Evolutionary conservation across 306 rosid species (phyloP).

Genomic region (Begonia loranthoides): DNA sequence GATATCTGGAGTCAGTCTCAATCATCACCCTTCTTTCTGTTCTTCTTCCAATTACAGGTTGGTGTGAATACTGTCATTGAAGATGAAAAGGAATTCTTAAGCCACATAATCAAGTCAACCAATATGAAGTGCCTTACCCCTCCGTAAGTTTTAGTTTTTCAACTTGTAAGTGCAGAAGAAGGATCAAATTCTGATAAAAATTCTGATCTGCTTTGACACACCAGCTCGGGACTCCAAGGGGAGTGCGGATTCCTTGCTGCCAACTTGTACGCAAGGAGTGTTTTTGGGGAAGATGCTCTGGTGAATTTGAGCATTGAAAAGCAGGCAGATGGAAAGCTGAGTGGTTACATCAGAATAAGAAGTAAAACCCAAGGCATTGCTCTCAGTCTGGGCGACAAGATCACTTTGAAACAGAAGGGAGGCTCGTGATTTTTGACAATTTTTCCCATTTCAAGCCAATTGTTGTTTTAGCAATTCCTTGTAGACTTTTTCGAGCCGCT

Average conservation of each 20-base stretch:
- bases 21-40: no score
- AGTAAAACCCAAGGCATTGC: conserved; percentile 99
- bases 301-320: conserved; percentile 93
- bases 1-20: no score
- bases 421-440: conserved; percentile 19
- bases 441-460: neutral
- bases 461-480: neutral
- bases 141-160: conserved; percentile 39
- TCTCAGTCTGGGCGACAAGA: conserved; percentile 95
- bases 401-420: conserved; percentile 97
- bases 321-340: conserved; percentile 72
- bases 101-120: conserved; percentile 73
- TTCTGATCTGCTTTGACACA: neutral
- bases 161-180: no score
- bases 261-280: conserved; percentile 90
- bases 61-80: conserved; percentile 74
- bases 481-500: neutral
- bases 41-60: conserved; percentile 30
- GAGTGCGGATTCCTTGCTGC: conserved; percentile 98
- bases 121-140: conserved; percentile 92
- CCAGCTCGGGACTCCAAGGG: conserved; percentile 88
- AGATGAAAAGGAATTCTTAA: conserved; percentile 73
- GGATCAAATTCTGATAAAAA: neutral
- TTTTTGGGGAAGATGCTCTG: conserved; percentile 95
- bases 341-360: conserved; percentile 96